phyloP scores from a whole-genome alignment of 2,329 filamentous ascomycete genomes.

The Talaromyces sp. region DNA sequence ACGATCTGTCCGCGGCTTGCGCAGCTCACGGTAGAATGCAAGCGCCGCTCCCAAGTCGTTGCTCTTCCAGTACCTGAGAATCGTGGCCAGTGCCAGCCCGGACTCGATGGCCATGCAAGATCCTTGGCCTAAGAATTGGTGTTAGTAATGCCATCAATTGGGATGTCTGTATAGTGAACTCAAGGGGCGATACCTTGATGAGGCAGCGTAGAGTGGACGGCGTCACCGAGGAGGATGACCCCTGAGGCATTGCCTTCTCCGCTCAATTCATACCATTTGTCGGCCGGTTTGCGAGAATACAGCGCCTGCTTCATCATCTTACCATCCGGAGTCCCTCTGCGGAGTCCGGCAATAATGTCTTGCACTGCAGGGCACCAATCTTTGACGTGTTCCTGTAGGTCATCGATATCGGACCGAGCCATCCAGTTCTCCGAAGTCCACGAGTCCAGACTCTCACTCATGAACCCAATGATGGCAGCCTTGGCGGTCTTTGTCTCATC shows the following conservation, averaged over 20 bases:
- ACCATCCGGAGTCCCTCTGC: slow-evolving; percentile 24
- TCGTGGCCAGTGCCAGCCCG: slow-evolving; percentile 25
- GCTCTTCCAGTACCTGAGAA: slow-evolving; percentile 15
- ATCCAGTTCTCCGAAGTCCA: slow-evolving; percentile 34
- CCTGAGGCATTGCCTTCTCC: slow-evolving; percentile 18
- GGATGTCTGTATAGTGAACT: no score
- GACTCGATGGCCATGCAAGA: slow-evolving; percentile 31
- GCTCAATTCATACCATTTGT: slow-evolving; percentile 27
- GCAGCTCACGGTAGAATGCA: slow-evolving; percentile 29
- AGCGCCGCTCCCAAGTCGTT: slow-evolving; percentile 24
- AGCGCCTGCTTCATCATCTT: slow-evolving; percentile 30
- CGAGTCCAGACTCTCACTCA: slow-evolving; percentile 30
- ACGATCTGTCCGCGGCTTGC: slow-evolving; percentile 31
- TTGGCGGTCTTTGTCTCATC: slow-evolving; percentile 24
- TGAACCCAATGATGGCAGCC: slow-evolving; percentile 31
- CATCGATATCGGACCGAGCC: slow-evolving; percentile 26
- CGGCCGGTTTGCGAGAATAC: slow-evolving; percentile 27
- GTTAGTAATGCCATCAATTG: no score
- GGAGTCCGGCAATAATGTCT: slow-evolving; percentile 26
- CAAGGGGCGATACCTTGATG: slow-evolving; percentile 23
- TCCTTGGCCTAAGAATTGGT: slow-evolving; percentile 23
- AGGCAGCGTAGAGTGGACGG: slow-evolving; percentile 29
- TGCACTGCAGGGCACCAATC: slow-evolving; percentile 30
- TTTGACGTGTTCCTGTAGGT: slow-evolving; percentile 26
- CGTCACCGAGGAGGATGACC: slow-evolving; percentile 27